A percentile compares a stretch with the other conserved stretches of the same genome.
Conservation (phyloP, 345 rosid species). For the Schrenkiella parvula region DNA sequence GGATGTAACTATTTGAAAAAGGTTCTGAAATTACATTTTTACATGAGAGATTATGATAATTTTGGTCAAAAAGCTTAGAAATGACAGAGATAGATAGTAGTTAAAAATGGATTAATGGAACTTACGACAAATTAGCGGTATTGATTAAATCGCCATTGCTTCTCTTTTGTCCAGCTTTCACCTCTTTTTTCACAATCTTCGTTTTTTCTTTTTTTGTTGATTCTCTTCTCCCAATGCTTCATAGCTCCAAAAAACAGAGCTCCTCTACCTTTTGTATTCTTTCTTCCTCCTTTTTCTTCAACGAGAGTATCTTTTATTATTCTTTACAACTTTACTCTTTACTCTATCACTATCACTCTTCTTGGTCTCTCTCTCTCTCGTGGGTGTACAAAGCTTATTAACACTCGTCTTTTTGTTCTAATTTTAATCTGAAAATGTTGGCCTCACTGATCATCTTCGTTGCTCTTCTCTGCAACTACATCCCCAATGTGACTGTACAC, state of each 20-base stretch:
- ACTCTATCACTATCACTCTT: conserved; percentile 26
- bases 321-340: conserved; percentile 16
- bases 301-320: conserved; percentile 19
- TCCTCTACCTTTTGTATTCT: conserved; percentile 14
- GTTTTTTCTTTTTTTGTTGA: neutral
- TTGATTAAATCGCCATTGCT: conserved; percentile 27
- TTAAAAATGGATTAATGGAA: neutral
- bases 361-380: neutral
- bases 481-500: conserved; percentile 14
- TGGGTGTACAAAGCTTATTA: conserved; percentile 9
- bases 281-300: conserved; percentile 33
- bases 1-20: neutral
- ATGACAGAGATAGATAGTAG: neutral
- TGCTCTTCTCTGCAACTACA: conserved; percentile 37
- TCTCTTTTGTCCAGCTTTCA: conserved; percentile 20
- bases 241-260: conserved; percentile 24
- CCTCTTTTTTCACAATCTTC: conserved; percentile 8
- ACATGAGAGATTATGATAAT: neutral
- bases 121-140: conserved; percentile 6
- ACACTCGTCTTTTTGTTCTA: conserved; percentile 8
- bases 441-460: conserved; percentile 27
- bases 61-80: neutral
- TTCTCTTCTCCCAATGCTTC: conserved; percentile 26
- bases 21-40: neutral
- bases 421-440: conserved; percentile 32